These are phyloP conservation scores for Mycena rebaudengoi DNA, from an alignment of 768 basidiomycete genomes.

Conservation along the genomic window DNA sequence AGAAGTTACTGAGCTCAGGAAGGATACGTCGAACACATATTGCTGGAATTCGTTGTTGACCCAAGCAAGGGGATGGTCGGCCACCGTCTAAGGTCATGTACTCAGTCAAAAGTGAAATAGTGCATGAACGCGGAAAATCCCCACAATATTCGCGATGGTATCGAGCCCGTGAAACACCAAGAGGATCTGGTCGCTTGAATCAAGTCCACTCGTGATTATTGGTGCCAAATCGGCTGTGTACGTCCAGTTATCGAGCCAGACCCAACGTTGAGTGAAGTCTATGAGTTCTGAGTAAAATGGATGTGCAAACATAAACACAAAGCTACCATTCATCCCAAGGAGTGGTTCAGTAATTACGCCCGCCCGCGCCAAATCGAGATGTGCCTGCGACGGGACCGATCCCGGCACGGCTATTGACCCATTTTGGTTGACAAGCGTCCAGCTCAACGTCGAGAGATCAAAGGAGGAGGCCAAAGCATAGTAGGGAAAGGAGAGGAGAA, in stretches of 20 bases:
- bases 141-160: conserved; percentile 63
- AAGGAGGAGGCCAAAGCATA: conserved; percentile 35
- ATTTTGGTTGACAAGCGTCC: conserved; percentile 63
- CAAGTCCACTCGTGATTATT: conserved; percentile 38
- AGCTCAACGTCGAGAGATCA: conserved; percentile 55
- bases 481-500: neutral
- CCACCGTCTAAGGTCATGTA: conserved; percentile 48
- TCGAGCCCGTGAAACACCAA: conserved; percentile 67
- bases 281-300: no score
- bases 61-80: conserved; percentile 62
- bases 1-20: conserved; percentile 43
- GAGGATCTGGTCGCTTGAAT: conserved; percentile 39
- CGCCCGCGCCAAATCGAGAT: conserved; percentile 60
- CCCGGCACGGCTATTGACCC: conserved; percentile 60
- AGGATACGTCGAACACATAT: conserved; percentile 60
- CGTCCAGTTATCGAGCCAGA: conserved; percentile 65
- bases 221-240: conserved; percentile 63
- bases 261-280: conserved; percentile 67
- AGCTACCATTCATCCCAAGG: conserved; percentile 61
- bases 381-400: conserved; percentile 58
- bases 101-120: neutral
- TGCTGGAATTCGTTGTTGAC: conserved; percentile 67
- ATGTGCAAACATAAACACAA: no score
- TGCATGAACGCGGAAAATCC: no score
- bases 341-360: conserved; percentile 63